phyloP scores from a whole-genome alignment of 2,329 filamentous ascomycete genomes.

The Epichloe bromicola region DNA sequence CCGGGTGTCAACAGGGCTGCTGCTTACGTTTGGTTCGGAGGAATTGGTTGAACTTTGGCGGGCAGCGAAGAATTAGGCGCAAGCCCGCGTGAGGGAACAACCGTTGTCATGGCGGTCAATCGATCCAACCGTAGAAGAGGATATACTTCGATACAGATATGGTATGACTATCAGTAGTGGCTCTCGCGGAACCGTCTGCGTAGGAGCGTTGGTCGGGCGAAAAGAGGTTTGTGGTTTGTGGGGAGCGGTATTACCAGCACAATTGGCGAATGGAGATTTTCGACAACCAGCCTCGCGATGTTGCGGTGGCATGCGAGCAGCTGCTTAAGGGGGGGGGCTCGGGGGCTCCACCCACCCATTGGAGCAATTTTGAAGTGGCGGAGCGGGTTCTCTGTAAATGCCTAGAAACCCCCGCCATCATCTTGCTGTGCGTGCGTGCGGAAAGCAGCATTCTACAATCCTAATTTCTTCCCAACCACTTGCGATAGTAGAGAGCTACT shows the following conservation, averaged over 20 bases:
- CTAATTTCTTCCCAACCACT: neutral
- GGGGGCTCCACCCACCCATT: constrained; percentile 1
- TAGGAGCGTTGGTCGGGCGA: neutral
- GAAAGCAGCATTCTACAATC: neutral
- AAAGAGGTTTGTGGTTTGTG: neutral
- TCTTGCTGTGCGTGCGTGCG: neutral
- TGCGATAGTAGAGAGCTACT: constrained; percentile 91
- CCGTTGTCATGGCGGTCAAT: constrained; percentile 20
- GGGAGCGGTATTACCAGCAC: neutral
- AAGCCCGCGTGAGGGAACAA: constrained; percentile 27
- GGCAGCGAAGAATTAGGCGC: constrained; percentile 29
- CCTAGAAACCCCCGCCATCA: constrained; percentile 6
- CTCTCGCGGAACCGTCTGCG: neutral
- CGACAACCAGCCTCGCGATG: neutral
- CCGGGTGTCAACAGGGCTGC: neutral
- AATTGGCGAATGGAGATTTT: constrained; percentile 2
- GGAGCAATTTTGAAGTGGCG: neutral
- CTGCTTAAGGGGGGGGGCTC: neutral
- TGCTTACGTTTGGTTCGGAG: constrained; percentile 64
- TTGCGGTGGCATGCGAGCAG: neutral
- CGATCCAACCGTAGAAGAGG: neutral
- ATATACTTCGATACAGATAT: neutral
- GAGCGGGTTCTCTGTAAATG: neutral
- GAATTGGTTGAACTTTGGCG: constrained; percentile 39
- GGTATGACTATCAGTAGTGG: neutral